These are phyloP conservation scores for Sclerotinia spermophila DNA, from an alignment of 2,329 filamentous ascomycete species.

Conservation along the genomic window DNA sequence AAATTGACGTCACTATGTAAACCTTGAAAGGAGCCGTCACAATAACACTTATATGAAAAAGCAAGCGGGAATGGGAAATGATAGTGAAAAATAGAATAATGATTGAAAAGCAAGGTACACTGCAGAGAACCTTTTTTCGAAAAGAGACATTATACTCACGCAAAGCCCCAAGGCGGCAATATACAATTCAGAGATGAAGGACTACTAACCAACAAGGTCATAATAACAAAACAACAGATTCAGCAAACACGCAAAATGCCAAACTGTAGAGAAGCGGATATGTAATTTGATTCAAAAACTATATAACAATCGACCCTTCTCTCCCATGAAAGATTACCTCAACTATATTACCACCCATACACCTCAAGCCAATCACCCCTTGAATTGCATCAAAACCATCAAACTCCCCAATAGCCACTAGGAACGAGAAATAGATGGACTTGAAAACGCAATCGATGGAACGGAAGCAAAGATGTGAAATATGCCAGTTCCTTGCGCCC, in stretches of 20 bases:
- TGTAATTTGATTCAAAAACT: not conserved
- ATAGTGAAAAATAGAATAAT: not conserved
- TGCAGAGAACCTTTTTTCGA: not conserved
- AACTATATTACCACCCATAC: slow-evolving; percentile 10
- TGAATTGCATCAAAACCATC: slow-evolving; percentile 5
- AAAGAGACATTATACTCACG: not conserved
- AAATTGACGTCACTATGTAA: not conserved
- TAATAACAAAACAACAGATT: not conserved
- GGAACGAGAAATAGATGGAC: slow-evolving; percentile 8
- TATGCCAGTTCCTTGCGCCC: slow-evolving; percentile 11
- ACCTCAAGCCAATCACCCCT: not conserved
- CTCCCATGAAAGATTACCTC: slow-evolving; percentile 8
- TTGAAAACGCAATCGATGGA: not conserved
- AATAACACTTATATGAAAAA: not conserved
- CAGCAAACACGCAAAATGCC: not conserved
- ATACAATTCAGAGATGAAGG: not conserved
- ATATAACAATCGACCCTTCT: slow-evolving; percentile 10
- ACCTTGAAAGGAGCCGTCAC: not conserved
- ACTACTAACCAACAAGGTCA: too few species aligned
- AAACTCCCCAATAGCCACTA: not conserved
- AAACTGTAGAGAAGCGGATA: not conserved
- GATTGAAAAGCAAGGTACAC: not conserved
- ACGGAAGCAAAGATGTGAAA: not conserved
- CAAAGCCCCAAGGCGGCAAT: not conserved
- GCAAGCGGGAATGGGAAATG: not conserved